Base-by-base conservation (phyloP, 225 moss, liverwort and hornwort genomes). In the Physcomitrium patens region DNA sequence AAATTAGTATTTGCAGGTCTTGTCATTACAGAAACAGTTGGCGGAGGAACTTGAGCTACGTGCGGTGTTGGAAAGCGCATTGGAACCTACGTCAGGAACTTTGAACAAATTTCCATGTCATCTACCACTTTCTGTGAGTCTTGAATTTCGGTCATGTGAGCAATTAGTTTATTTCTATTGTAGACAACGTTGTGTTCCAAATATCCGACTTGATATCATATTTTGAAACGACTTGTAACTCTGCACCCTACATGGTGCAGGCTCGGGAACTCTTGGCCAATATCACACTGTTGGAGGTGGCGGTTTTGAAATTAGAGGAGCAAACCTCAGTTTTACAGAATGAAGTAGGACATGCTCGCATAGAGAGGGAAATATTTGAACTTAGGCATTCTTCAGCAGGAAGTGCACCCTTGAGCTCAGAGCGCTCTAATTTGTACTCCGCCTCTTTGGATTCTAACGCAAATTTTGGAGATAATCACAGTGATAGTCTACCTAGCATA, bases 41-140 rank as follows among this genome's bases (percentile, higher is more conserved):
- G 86, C 91, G 59, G 86, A 83, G 62, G 96, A 96, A 65, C 70
- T 91, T 73, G 89, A 93, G 58, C 74, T 96, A 68, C 93, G 81
- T 79, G 59, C 83, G 22, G 87, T 85, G 8, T 79, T 96, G 31
- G 87, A 93, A 61, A 85, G 72, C 47, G 91, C 90, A 0, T 60
- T 90, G 56, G 83, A 79, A 81, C 68, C 57, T 63, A 68, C 74
- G 19, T 78, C 82, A 53, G 88, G 83, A 64, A 69, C 78, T 67
- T 78, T 83, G 57, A 84, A 84, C 9, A 82, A 73, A 72, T 83
- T 84, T 31, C 90, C 82, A 24, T 77, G 84, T 57, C 86, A 93
- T 71, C 76, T 96, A 61, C 96, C 96, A 17, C 78, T 76, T 56
- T 76, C 79, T 68, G 96, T 96, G 75, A 76, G 83, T 3, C 68